Percentiles rank a stretch among this genome's conserved stretches.
phyloP scores from a whole-genome alignment of 2,329 filamentous ascomycete species.

The Colletotrichum gloeosporioides region DNA sequence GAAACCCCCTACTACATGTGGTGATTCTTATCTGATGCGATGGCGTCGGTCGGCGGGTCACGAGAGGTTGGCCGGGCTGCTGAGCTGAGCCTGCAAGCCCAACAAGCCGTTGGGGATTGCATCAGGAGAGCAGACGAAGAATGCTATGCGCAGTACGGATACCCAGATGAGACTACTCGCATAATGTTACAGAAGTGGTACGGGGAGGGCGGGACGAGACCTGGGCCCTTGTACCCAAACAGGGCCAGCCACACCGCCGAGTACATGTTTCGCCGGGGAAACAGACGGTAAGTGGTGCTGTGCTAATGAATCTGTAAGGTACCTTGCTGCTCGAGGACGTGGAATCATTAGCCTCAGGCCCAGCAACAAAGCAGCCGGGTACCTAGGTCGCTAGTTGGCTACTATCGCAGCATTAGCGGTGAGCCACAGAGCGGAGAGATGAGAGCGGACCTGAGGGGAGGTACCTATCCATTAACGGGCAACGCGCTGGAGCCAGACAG shows the following conservation, averaged over 20 bases:
- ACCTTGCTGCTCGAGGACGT: not conserved
- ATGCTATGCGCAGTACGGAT: not conserved
- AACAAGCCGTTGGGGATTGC: not conserved
- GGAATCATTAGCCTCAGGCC: not conserved
- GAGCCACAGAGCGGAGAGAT: constrained; percentile 16
- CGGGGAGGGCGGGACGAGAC: constrained; percentile 12
- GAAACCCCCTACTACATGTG: not conserved
- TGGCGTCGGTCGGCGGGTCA: not conserved
- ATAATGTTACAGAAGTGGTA: constrained; percentile 20
- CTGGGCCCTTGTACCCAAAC: constrained; percentile 9
- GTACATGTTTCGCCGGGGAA: not conserved
- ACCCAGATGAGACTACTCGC: constrained; percentile 4
- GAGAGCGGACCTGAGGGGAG: constrained; percentile 10
- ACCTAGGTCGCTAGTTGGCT: not conserved
- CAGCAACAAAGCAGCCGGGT: not conserved
- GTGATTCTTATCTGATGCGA: too few relatives aligned
- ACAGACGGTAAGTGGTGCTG: not conserved
- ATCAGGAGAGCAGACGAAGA: not conserved
- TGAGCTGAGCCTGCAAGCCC: not conserved
- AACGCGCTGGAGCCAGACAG: constrained; percentile 12
- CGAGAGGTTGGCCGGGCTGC: not conserved
- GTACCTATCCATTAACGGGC: constrained; percentile 2
- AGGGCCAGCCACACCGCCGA: constrained; percentile 20
- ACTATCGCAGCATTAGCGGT: constrained; percentile 5
- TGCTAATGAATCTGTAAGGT: not conserved